Evolutionary conservation across 1,284 basidiomycete genomes (phyloP), one percentile per base, ranked within the genome.

Genomic region (Fomes fomentarius): DNA sequence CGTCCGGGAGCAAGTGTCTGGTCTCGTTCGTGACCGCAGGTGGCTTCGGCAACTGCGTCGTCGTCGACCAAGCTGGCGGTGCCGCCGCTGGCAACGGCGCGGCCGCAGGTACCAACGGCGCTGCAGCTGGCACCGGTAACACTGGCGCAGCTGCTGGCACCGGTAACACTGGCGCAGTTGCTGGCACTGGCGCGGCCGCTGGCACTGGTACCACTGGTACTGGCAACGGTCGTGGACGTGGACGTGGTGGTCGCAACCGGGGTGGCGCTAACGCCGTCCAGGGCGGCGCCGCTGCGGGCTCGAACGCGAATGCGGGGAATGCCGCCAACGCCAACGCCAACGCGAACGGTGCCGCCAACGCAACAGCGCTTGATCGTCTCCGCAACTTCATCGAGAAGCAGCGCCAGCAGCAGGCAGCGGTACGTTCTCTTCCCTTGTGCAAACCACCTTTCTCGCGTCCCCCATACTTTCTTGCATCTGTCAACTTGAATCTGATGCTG

Each of bases 41-140:
- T 17, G 75, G 76, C 25, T 81, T 81, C 63, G 81, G 79, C 54
- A 81, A 81, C 64, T 83, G 80, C 56, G 74, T 78, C 21, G 77
- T 75, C 47, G 75, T 76, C 34, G 41, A 59, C 30, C 65, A 67
- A 40, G 28, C 28, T 30, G 28, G 28, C 28, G 57, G 37, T 15
- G 46, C 37, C 6, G 47, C 46, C 19, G 46, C 48, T 5, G 54
- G 38, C 17, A 48, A 50, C 37, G 53, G 28, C 17, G 28, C 21
- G 28, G 15, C 22, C 17, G 39, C n/a, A n/a, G n/a, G n/a, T n/a
- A n/a, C 47, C 28, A 40, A 25, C 34, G 21, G 26, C 8, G 40
- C 49, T 26, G 46, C 34, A 3, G 6, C 26, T 17, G 47, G 41
- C 17, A 47, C 52, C 15, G 12, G 39, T 1, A 28, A 43, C 22